Conservation (phyloP, 495 filamentous ascomycete species). For the Clavariopsis aquatica region DNA sequence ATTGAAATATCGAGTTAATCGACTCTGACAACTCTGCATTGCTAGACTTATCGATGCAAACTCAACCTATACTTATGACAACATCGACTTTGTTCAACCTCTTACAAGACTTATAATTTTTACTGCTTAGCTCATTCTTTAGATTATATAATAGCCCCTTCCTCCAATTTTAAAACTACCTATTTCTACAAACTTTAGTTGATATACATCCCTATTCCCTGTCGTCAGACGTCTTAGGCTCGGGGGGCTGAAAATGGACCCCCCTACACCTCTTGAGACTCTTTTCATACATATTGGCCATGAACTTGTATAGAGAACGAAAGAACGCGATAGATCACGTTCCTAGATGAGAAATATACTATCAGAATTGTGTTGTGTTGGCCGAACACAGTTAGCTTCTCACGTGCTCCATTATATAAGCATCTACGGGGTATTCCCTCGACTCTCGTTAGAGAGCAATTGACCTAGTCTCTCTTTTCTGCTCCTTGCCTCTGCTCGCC, state of each 20-base stretch:
- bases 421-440: too few species aligned
- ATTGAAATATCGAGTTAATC: constrained; percentile 51
- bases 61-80: constrained; percentile 21
- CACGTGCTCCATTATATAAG: too few species aligned
- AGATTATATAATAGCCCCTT: too few species aligned
- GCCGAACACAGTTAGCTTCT: too few species aligned
- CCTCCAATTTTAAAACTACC: constrained; percentile 20
- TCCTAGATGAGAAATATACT: constrained; percentile 3
- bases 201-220: constrained; percentile 20
- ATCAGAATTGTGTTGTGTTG: too few species aligned
- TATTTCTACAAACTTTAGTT: constrained; percentile 8
- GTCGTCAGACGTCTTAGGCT: constrained; percentile 24
- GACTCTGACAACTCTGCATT: constrained; percentile 47
- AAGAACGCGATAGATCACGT: too few species aligned
- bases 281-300: too few species aligned
- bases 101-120: constrained; percentile 23
- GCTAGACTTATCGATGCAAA: constrained; percentile 46
- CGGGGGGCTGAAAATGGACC: constrained; percentile 5
- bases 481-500: too few species aligned
- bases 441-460: too few species aligned
- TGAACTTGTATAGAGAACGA: background rate
- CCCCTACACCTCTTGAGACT: constrained; percentile 5
- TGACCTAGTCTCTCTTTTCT: too few species aligned
- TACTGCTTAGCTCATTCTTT: too few species aligned
- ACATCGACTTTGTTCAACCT: constrained; percentile 28